A percentile compares a stretch with the other conserved stretches of the same genome.
Evolutionary conservation across 805 yeast species (phyloP).

Genomic region (Priceomyces fermenticarens): DNA sequence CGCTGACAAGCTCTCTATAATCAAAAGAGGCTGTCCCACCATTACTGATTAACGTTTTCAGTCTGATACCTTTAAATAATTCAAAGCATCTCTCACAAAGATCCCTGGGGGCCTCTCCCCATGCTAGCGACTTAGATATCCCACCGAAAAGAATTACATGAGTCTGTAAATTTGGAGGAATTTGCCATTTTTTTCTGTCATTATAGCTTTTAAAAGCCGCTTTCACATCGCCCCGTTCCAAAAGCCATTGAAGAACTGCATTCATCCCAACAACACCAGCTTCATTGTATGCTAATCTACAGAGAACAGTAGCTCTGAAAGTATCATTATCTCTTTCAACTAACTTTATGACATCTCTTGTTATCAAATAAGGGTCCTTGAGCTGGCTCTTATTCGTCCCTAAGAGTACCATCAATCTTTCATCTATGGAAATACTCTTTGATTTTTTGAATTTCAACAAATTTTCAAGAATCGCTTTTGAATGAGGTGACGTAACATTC

Average conservation of each 20-base stretch:
- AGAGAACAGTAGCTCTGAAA: slow-evolving; percentile 52
- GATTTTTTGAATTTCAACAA: slow-evolving; percentile 22
- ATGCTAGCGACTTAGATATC: slow-evolving; percentile 25
- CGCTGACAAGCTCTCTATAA: slow-evolving; percentile 18
- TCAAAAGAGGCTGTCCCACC: neutral
- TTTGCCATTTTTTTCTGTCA: slow-evolving; percentile 61
- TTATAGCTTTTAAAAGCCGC: slow-evolving; percentile 50
- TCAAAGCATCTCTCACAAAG: slow-evolving; percentile 18
- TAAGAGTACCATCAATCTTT: slow-evolving; percentile 49
- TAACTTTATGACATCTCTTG: slow-evolving; percentile 51
- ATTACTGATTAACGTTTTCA: slow-evolving; percentile 1
- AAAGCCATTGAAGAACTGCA: slow-evolving; percentile 50
- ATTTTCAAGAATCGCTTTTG: slow-evolving; percentile 25
- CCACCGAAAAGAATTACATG: slow-evolving; percentile 36
- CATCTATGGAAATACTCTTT: slow-evolving; percentile 32
- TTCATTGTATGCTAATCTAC: slow-evolving; percentile 40
- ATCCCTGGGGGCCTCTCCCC: slow-evolving; percentile 27
- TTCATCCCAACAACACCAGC: slow-evolving; percentile 64
- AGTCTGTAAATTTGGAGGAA: slow-evolving; percentile 48
- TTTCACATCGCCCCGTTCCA: slow-evolving; percentile 40
- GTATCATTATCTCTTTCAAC: slow-evolving; percentile 45
- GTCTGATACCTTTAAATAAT: slow-evolving; percentile 17
- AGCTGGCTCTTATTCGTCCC: slow-evolving; percentile 60
- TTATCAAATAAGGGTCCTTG: slow-evolving; percentile 55
- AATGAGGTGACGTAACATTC: slow-evolving; percentile 15